Percentiles rank a stretch among this genome's conserved stretches.
Conservation (phyloP, 139 green algal genomes). For the Deuterostichococcus epilithicus region DNA sequence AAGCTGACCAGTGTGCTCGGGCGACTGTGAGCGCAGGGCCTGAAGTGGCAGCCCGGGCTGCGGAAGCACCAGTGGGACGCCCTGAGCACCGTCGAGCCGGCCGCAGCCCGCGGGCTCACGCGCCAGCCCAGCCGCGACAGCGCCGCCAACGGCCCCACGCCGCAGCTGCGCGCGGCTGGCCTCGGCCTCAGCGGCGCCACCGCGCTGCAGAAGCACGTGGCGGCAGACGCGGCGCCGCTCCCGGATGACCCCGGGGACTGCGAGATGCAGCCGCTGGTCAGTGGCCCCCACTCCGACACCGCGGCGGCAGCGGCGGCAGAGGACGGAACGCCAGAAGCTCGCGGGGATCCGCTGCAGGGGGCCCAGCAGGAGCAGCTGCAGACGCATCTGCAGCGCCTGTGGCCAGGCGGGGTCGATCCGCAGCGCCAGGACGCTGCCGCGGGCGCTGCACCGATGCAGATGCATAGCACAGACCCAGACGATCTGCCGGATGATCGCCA, state of each 20-base stretch:
- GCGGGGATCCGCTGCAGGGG: too few species aligned
- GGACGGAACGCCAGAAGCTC: too few species aligned
- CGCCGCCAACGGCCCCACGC: too few species aligned
- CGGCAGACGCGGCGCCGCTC: background rate
- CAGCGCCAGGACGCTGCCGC: too few species aligned
- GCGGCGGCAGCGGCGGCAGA: background rate
- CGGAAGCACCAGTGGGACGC: conserved; percentile 1
- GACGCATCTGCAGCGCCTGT: too few species aligned
- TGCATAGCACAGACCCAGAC: too few species aligned
- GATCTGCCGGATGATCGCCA: too few species aligned
- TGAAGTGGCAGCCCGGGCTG: background rate
- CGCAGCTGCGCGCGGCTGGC: too few species aligned
- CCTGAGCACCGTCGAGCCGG: conserved; percentile 9
- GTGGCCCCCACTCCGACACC: background rate
- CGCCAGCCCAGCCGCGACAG: background rate
- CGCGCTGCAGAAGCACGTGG: background rate
- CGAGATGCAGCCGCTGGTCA: background rate
- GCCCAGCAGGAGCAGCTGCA: background rate
- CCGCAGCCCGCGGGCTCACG: background rate
- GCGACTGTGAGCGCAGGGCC: background rate
- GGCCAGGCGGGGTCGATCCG: too few species aligned
- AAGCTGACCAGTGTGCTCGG: too few species aligned
- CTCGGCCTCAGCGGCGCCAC: background rate
- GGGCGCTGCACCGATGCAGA: too few species aligned
- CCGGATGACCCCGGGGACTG: background rate